phyloP scores from a whole-genome alignment of 1,139 yeast species.

The Tardiomyces blankii region DNA sequence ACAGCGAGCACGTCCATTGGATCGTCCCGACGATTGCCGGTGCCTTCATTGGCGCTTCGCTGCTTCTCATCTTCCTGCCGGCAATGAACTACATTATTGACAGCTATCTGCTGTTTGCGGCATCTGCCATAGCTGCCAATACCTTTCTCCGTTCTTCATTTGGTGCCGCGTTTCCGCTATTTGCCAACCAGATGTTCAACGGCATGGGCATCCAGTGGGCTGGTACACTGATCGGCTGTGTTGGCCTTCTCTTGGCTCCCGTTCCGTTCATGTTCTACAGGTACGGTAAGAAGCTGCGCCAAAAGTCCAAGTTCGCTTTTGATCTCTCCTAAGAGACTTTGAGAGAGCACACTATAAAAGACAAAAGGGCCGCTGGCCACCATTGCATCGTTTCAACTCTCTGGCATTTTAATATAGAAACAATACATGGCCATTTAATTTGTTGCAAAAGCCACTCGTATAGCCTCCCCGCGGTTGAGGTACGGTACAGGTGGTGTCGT shows the following conservation, averaged over 20 bases:
- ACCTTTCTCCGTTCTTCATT: constrained; percentile 66
- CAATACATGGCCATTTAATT: too few species aligned
- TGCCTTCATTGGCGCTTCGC: constrained; percentile 59
- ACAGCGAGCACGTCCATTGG: constrained; percentile 45
- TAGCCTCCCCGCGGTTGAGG: too few species aligned
- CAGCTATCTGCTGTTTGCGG: constrained; percentile 65
- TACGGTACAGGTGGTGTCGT: too few species aligned
- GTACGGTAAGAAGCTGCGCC: constrained; percentile 52
- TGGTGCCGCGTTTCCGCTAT: constrained; percentile 72
- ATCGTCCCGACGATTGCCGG: constrained; percentile 75
- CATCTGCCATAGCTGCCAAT: constrained; percentile 82
- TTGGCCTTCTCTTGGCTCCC: constrained; percentile 52
- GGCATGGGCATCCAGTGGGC: constrained; percentile 77
- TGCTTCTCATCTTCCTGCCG: constrained; percentile 65
- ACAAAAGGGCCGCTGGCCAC: too few species aligned
- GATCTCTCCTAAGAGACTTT: too few species aligned
- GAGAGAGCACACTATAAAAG: too few species aligned
- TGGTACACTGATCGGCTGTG: constrained; percentile 57
- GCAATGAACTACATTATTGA: constrained; percentile 75
- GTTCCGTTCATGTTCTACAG: constrained; percentile 61
- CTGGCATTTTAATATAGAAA: too few species aligned
- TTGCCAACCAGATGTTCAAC: constrained; percentile 61
- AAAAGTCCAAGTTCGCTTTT: constrained; percentile 37
- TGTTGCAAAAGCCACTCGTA: too few species aligned
- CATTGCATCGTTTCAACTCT: too few species aligned